phyloP scores from a whole-genome alignment of 805 yeast species.

The Barnettozyma vustinii region DNA sequence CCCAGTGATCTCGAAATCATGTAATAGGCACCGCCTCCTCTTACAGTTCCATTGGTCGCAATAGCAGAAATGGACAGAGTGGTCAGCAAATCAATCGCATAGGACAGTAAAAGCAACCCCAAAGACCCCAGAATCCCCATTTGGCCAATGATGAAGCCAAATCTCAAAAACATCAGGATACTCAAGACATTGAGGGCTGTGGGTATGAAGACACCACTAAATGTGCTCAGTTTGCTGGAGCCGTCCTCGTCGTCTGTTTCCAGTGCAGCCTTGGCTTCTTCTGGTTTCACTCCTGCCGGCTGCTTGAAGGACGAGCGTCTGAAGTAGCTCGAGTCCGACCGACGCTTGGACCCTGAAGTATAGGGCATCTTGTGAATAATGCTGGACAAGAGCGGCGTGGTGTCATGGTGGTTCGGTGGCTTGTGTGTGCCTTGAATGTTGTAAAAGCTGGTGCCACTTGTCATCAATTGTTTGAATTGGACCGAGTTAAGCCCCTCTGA shows the following conservation, averaged over 20 bases:
- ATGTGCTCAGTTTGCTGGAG: conserved; percentile 65
- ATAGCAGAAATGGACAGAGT: conserved; percentile 91
- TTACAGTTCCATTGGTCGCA: conserved; percentile 94
- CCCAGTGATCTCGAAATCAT: conserved; percentile 95
- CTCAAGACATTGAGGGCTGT: conserved; percentile 90
- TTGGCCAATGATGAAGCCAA: conserved; percentile 93
- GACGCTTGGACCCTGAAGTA: conserved; percentile 2
- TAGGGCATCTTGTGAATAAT: conserved; percentile 4
- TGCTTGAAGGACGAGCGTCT: conserved; percentile 17
- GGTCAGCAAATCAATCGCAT: conserved; percentile 76
- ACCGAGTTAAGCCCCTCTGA: background rate
- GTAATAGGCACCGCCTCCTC: conserved; percentile 98
- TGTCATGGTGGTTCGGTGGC: conserved; percentile 23
- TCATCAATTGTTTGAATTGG: conserved; percentile 1
- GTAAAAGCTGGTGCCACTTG: conserved; percentile 24
- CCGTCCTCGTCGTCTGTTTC: conserved; percentile 22
- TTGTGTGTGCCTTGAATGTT: conserved; percentile 30
- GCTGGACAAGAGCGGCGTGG: conserved; percentile 21
- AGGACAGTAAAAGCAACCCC: conserved; percentile 62
- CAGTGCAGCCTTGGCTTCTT: conserved; percentile 18
- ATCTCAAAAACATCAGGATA: conserved; percentile 89
- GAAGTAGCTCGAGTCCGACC: conserved; percentile 21
- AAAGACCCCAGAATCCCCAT: conserved; percentile 83
- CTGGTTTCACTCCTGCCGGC: background rate
- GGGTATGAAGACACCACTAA: conserved; percentile 89